Conservation (phyloP, 139 green algal species). For the Tetradesmus obliquus region DNA sequence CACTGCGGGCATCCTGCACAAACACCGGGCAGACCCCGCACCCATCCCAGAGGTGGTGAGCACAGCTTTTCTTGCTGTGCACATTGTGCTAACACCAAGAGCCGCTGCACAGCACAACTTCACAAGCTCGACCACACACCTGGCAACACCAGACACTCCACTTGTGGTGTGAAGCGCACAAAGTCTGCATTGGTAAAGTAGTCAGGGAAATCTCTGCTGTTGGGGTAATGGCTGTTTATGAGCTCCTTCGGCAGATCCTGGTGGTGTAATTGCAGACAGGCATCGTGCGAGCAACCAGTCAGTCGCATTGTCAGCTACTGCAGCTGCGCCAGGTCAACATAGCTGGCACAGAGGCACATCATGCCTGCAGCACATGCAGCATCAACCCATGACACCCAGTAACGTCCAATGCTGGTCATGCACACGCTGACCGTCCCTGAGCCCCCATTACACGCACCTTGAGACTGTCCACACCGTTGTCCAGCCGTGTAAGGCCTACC, state of each 20-base stretch:
- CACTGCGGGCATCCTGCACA: no score
- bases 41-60: not conserved
- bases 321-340: not conserved
- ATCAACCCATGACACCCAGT: not conserved
- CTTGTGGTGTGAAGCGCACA: constrained; percentile 20
- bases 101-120: not conserved
- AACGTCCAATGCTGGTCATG: not conserved
- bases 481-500: not conserved
- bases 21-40: not conserved
- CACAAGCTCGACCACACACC: not conserved
- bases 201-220: constrained; percentile 8
- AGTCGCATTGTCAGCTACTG: not conserved
- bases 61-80: not conserved
- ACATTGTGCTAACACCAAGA: not conserved
- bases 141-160: constrained; percentile 33
- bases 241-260: constrained; percentile 38
- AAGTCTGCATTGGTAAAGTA: constrained; percentile 41
- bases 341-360: not conserved
- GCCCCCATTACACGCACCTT: not conserved
- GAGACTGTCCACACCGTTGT: not conserved
- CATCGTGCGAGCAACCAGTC: not conserved
- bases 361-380: not conserved
- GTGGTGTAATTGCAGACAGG: not conserved
- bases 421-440: not conserved
- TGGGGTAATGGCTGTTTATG: constrained; percentile 18